Conservation (phyloP, 441 rosid species). For the Adansonia gregorii region DNA sequence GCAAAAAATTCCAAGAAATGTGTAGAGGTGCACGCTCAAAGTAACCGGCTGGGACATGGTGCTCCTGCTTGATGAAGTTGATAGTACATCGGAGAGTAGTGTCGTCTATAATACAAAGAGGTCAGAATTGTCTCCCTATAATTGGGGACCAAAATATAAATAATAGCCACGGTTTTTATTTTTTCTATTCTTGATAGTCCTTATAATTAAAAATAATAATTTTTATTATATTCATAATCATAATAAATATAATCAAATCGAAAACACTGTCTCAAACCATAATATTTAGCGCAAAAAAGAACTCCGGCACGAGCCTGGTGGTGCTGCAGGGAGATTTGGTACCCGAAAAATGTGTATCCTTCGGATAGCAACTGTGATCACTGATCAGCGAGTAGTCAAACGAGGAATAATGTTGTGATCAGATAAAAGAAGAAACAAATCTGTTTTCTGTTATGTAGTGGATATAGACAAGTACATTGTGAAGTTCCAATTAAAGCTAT, state of each 20-base stretch:
- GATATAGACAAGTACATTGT: slow-evolving; percentile 16
- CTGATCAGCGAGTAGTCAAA: neutral
- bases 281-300: neutral
- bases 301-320: neutral
- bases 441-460: neutral
- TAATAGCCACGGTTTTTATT: neutral
- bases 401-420: neutral
- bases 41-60: slow-evolving; percentile 33
- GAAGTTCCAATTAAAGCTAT: slow-evolving; percentile 20
- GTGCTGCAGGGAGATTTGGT: neutral
- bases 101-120: slow-evolving; percentile 31
- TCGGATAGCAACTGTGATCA: neutral
- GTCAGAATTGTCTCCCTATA: slow-evolving; percentile 37
- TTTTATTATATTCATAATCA: too few species aligned
- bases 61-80: slow-evolving; percentile 37
- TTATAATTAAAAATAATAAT: too few species aligned
- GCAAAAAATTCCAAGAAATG: slow-evolving; percentile 28
- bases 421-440: neutral
- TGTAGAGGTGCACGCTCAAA: slow-evolving; percentile 30
- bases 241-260: too few species aligned
- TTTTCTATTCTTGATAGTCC: too few species aligned
- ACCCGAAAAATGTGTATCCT: neutral
- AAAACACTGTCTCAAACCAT: neutral
- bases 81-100: slow-evolving; percentile 38
- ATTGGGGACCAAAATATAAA: slow-evolving; percentile 17